Conservation (phyloP, 1,139 yeast species). For the Yamadazyma diddensiae region DNA sequence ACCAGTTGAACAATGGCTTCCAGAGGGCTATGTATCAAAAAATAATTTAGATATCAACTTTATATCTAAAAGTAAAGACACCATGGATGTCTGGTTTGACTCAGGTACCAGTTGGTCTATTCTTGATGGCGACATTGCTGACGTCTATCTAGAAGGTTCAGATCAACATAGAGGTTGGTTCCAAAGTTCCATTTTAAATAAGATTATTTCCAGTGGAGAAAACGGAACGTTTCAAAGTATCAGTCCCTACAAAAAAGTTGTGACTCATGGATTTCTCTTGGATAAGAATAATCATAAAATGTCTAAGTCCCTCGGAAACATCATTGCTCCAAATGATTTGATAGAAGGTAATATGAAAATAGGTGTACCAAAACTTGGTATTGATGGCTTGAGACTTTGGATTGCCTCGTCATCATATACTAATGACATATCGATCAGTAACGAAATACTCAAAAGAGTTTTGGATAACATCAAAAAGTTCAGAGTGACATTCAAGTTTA, state of each 20-base stretch:
- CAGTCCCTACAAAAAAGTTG: slow-evolving; percentile 68
- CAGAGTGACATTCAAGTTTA: slow-evolving; percentile 74
- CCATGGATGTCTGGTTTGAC: slow-evolving; percentile 99
- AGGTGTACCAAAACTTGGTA: slow-evolving; percentile 68
- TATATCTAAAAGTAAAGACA: slow-evolving; percentile 71
- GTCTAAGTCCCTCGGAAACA: slow-evolving; percentile 92
- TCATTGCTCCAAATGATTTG: slow-evolving; percentile 63
- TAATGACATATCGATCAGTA: slow-evolving; percentile 73
- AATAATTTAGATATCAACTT: slow-evolving; percentile 31
- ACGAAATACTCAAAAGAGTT: slow-evolving; percentile 69
- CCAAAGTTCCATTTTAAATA: slow-evolving; percentile 86
- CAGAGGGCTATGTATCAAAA: slow-evolving; percentile 22
- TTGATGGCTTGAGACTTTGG: slow-evolving; percentile 90
- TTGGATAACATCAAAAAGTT: slow-evolving; percentile 79
- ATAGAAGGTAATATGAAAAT: slow-evolving; percentile 63
- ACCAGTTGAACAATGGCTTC: slow-evolving; percentile 70
- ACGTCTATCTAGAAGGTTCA: slow-evolving; percentile 86
- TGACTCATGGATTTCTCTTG: slow-evolving; percentile 91
- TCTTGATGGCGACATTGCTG: slow-evolving; percentile 53
- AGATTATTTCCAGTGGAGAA: slow-evolving; percentile 52
- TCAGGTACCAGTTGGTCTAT: slow-evolving; percentile 93
- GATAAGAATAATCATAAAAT: slow-evolving; percentile 85
- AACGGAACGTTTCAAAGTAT: slow-evolving; percentile 40
- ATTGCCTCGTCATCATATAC: slow-evolving; percentile 88
- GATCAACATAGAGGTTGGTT: slow-evolving; percentile 99